Conservation (phyloP, 768 basidiomycete species). For the Mycena haematopus region DNA sequence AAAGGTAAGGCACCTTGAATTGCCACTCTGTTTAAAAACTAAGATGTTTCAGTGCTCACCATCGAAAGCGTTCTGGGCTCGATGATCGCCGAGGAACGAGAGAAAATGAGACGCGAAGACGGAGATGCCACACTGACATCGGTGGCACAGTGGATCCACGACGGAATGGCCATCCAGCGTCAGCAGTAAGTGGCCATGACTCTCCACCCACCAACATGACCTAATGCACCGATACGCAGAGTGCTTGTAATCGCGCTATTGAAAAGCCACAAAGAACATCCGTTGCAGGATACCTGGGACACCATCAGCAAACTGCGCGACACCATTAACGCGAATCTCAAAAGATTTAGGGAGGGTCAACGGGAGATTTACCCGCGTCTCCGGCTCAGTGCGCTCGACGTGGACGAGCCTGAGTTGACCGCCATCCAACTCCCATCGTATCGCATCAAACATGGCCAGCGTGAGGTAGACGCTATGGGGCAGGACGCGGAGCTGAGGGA, state of each 20-base stretch:
- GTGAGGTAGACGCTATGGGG: not conserved
- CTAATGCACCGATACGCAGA: constrained; percentile 2
- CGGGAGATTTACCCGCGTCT: constrained; percentile 3
- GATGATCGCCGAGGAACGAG: constrained; percentile 11
- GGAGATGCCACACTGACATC: not conserved
- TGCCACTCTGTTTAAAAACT: not conserved
- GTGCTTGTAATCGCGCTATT: constrained; percentile 7
- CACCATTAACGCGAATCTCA: constrained; percentile 4
- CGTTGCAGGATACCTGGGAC: constrained; percentile 14
- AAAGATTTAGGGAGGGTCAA: constrained; percentile 19
- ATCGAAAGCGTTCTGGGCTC: constrained; percentile 11
- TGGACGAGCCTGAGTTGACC: constrained; percentile 18
- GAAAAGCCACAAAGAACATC: constrained; percentile 9
- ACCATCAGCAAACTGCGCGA: constrained; percentile 13
- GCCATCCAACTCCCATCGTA: constrained; percentile 20
- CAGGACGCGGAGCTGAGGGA: constrained; percentile 14
- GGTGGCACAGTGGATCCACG: constrained; percentile 19
- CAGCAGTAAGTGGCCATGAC: constrained; percentile 12
- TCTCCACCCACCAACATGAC: not conserved
- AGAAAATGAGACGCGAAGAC: not conserved
- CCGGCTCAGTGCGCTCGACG: constrained; percentile 15
- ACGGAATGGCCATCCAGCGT: constrained; percentile 17
- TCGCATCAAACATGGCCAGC: constrained; percentile 21
- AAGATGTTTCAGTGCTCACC: constrained; percentile 1
- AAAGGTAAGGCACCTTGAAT: not conserved